A percentile compares a stretch with the other conserved stretches of the same genome.
These are phyloP conservation scores for Neurospora hispaniola DNA, from an alignment of 495 filamentous ascomycete species.

Conservation along the genomic window DNA sequence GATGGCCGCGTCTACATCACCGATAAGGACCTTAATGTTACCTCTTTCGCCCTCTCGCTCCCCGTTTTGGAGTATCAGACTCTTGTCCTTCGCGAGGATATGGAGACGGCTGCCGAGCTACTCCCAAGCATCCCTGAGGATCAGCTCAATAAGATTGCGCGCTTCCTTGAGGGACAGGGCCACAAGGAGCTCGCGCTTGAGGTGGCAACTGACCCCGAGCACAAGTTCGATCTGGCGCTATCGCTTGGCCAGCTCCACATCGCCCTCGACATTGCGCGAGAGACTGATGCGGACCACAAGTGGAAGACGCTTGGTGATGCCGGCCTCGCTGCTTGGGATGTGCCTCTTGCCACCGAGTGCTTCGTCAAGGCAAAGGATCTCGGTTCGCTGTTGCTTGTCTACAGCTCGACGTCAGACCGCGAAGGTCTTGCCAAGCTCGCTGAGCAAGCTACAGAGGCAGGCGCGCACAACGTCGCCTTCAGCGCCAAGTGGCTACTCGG, in stretches of 20 bases:
- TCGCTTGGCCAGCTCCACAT: slow-evolving; percentile 72
- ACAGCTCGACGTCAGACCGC: slow-evolving; percentile 68
- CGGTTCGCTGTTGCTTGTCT: slow-evolving; percentile 76
- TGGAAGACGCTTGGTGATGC: slow-evolving; percentile 96
- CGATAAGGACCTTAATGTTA: slow-evolving; percentile 88
- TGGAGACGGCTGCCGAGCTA: slow-evolving; percentile 82
- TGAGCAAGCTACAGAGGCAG: slow-evolving; percentile 59
- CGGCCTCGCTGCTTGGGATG: slow-evolving; percentile 76
- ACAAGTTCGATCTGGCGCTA: slow-evolving; percentile 91
- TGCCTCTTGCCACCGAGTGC: slow-evolving; percentile 81
- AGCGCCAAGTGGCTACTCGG: slow-evolving; percentile 79
- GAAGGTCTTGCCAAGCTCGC: slow-evolving; percentile 63
- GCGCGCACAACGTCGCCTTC: slow-evolving; percentile 86
- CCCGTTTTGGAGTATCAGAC: slow-evolving; percentile 98
- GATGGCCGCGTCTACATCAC: slow-evolving; percentile 88
- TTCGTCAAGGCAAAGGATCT: slow-evolving; percentile 83
- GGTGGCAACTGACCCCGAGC: slow-evolving; percentile 91
- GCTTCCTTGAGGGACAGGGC: slow-evolving; percentile 95
- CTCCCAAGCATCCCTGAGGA: slow-evolving; percentile 74
- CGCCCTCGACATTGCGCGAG: slow-evolving; percentile 71
- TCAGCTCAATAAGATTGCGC: slow-evolving; percentile 93
- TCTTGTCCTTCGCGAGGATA: slow-evolving; percentile 85
- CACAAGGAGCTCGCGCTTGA: slow-evolving; percentile 92
- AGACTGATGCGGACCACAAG: slow-evolving; percentile 84
- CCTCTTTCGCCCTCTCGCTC: slow-evolving; percentile 84